Conservation (phyloP, 352 stramenopile genomes). For the Phytopythium cucurbitacearum region DNA sequence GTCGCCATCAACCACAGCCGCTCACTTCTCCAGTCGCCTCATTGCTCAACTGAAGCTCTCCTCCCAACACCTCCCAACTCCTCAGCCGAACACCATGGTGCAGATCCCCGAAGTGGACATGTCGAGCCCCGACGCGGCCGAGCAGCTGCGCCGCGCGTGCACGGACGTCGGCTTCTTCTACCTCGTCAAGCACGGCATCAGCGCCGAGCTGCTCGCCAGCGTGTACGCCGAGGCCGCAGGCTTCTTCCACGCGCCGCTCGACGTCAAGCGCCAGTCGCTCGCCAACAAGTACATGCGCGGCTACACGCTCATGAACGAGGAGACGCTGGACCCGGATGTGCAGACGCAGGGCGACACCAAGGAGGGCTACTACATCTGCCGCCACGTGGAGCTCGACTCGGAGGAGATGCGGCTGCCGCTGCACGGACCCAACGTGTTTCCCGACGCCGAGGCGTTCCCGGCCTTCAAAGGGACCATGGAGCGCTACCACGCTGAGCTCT, state of each 20-base stretch:
- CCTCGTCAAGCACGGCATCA: conserved; percentile 46
- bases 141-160: conserved; percentile 47
- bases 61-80: background rate
- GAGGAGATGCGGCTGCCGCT: conserved; percentile 61
- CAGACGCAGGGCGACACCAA: conserved; percentile 69
- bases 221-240: conserved; percentile 57
- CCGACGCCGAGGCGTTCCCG: conserved; percentile 31
- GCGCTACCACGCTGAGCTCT: conserved; percentile 49
- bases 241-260: conserved; percentile 50
- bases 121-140: conserved; percentile 26
- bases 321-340: conserved; percentile 55
- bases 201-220: conserved; percentile 20
- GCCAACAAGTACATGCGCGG: conserved; percentile 70
- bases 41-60: background rate
- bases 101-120: conserved; percentile 59
- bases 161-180: conserved; percentile 74
- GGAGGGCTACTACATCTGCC: conserved; percentile 77
- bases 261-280: conserved; percentile 55
- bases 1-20: no score
- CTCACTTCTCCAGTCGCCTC: no score
- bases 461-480: conserved; percentile 47
- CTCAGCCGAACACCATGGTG: conserved; percentile 9
- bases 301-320: conserved; percentile 70
- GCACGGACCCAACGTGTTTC: conserved; percentile 65
- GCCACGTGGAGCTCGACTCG: conserved; percentile 41